A percentile compares a stretch with the other conserved stretches of the same genome.
phyloP scores from a whole-genome alignment of 2,329 filamentous ascomycete genomes.

The Venturia oleaginea region DNA sequence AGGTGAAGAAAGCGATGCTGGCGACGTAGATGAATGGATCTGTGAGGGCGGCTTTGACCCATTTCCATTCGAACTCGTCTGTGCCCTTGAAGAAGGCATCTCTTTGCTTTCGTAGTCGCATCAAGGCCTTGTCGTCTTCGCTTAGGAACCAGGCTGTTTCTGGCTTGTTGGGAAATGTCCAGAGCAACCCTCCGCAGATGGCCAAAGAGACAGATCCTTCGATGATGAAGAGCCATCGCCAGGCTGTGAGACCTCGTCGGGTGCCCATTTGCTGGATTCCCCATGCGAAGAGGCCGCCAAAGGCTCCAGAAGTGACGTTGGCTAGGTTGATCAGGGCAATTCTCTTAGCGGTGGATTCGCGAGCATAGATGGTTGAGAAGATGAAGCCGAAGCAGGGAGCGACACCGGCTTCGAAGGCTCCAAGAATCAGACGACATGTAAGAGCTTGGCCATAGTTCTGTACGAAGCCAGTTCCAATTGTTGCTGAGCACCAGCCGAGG shows the following conservation, averaged over 20 bases:
- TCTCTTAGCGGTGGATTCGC: background rate
- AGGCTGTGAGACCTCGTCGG: slow-evolving; percentile 23
- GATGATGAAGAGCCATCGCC: slow-evolving; percentile 17
- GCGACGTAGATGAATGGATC: slow-evolving; percentile 25
- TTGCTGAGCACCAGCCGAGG: slow-evolving; percentile 21
- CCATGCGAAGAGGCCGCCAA: slow-evolving; percentile 12
- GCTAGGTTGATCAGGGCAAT: slow-evolving; percentile 7
- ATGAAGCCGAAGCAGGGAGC: slow-evolving; percentile 22
- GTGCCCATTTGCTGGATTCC: slow-evolving; percentile 22
- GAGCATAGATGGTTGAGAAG: slow-evolving; percentile 17
- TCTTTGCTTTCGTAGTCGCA: slow-evolving; percentile 22
- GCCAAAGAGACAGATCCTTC: slow-evolving; percentile 15
- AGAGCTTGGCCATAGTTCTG: slow-evolving; percentile 23
- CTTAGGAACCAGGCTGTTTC: slow-evolving; percentile 23
- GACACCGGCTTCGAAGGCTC: slow-evolving; percentile 23
- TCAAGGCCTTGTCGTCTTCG: slow-evolving; percentile 16
- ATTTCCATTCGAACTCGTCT: slow-evolving; percentile 24
- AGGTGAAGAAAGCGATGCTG: slow-evolving; percentile 25
- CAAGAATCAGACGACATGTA: slow-evolving; percentile 22
- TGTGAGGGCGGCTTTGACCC: slow-evolving; percentile 22
- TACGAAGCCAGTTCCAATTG: slow-evolving; percentile 24
- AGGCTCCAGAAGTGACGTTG: slow-evolving; percentile 7
- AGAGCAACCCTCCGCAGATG: slow-evolving; percentile 17
- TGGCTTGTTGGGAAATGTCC: slow-evolving; percentile 19
- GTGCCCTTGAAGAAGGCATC: slow-evolving; percentile 24